A percentile compares a stretch with the other conserved stretches of the same genome.
Evolutionary conservation across 2,329 filamentous ascomycete genomes (phyloP).

Genomic region (Botrytis medusae): DNA sequence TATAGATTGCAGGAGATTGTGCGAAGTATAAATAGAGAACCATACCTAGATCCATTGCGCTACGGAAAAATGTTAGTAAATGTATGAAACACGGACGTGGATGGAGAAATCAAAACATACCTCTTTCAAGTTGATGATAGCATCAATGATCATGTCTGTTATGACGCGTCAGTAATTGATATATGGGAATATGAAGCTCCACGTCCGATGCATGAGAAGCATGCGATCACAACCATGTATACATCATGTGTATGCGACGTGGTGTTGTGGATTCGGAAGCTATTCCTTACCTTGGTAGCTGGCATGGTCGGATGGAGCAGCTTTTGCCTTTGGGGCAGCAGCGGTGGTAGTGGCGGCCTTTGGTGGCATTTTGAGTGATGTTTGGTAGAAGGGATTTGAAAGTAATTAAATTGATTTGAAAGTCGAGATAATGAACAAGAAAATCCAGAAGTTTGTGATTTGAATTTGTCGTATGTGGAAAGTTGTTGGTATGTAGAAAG

Average conservation of each 20-base stretch:
- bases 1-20: conserved; percentile 5
- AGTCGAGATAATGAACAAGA: neutral
- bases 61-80: conserved; percentile 28
- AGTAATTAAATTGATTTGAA: conserved; percentile 4
- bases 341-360: conserved; percentile 56
- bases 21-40: conserved; percentile 16
- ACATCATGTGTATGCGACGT: conserved; percentile 46
- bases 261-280: conserved; percentile 42
- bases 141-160: conserved; percentile 40
- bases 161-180: conserved; percentile 31
- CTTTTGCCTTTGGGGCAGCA: conserved; percentile 56
- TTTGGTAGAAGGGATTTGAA: conserved; percentile 20
- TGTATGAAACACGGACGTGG: neutral
- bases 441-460: neutral
- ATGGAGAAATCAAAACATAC: conserved; percentile 29
- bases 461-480: neutral
- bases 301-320: conserved; percentile 55
- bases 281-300: conserved; percentile 65
- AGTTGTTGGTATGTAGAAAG: conserved; percentile 2
- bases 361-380: conserved; percentile 56
- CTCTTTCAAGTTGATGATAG: conserved; percentile 40
- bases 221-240: conserved; percentile 50
- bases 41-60: conserved; percentile 41
- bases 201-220: conserved; percentile 50
- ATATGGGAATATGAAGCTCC: conserved; percentile 33